A percentile compares a stretch with the other conserved stretches of the same genome.
These are phyloP conservation scores for Cladorrhinum sp. DNA, from an alignment of 2,329 filamentous ascomycete genomes.

Conservation along the genomic window DNA sequence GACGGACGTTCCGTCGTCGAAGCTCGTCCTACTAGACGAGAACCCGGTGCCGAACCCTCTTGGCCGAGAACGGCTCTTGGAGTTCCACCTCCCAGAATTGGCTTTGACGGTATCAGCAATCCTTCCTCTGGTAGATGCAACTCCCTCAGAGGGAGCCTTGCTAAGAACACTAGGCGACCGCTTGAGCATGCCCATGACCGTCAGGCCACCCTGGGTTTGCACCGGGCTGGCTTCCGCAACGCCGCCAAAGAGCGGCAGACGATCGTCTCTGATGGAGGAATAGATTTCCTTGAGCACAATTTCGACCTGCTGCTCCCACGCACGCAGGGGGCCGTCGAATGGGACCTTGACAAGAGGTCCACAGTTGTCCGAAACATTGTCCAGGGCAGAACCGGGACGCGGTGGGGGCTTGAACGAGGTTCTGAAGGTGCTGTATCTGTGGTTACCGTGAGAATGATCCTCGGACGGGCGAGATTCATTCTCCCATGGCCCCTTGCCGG, in stretches of 20 bases:
- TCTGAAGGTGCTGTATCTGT: slow-evolving; percentile 37
- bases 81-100: slow-evolving; percentile 69
- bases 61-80: slow-evolving; percentile 80
- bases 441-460: slow-evolving; percentile 37
- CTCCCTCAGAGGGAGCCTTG: slow-evolving; percentile 84
- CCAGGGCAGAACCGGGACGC: slow-evolving; percentile 42
- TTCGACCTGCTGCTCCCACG: slow-evolving; percentile 89
- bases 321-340: slow-evolving; percentile 70
- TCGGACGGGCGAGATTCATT: slow-evolving; percentile 31
- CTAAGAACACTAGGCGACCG: slow-evolving; percentile 87
- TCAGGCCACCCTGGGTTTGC: slow-evolving; percentile 60
- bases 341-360: slow-evolving; percentile 75
- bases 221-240: slow-evolving; percentile 40
- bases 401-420: slow-evolving; percentile 51
- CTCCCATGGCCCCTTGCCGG: slow-evolving; percentile 38
- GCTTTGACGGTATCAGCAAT: slow-evolving; percentile 55
- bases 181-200: slow-evolving; percentile 74
- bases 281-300: slow-evolving; percentile 90
- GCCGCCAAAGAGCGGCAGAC: slow-evolving; percentile 80
- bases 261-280: slow-evolving; percentile 79
- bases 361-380: slow-evolving; percentile 52
- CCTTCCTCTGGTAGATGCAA: slow-evolving; percentile 67
- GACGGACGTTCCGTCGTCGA: slow-evolving; percentile 84
- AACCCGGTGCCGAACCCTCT: slow-evolving; percentile 74
- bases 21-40: slow-evolving; percentile 87